Base-by-base conservation (phyloP, 805 yeast genomes). In the Sugiyamaella smithiae region DNA sequence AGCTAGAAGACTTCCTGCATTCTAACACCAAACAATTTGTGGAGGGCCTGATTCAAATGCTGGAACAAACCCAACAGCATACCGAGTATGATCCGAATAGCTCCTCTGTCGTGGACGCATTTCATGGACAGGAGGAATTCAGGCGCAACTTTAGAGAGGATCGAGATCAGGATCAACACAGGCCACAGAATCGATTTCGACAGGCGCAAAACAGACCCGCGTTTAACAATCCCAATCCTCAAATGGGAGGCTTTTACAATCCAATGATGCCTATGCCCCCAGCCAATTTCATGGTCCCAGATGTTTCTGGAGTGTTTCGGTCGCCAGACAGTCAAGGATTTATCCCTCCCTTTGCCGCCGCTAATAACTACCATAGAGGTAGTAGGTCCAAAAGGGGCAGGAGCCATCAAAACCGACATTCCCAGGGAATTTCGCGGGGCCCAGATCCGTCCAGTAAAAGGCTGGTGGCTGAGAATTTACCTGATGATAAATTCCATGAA, bases 381-480 rank as follows among this genome's bases (percentile, higher is more conserved):
- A 32, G 8, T 16, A 16, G 38, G 12, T 29, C 14, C 33, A 29
- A 7, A 29, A 16, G 38, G 7, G 38, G 22, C 16, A 4, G 12
- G 20, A 35, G 16, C 16, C 12, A 19, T 19, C 12, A 16, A 29
- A 14, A 19, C 7, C 12, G 20, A 4, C 3, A 11, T 3, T 14
- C 22, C 22, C 38, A 35, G 19, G 45, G 9, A 3, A 8, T 11
- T 32, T 5, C 45, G 19, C 7, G 26, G 22, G 14, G 35, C 14
- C n/a, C 24, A 12, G 64, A 63, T 40, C 49, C 47, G n/a, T 57
- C 62, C 14, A 67, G 67, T 51, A 52, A 56, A 22, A 53, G 58
- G 33, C 61, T 75, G 4, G 62, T 75, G 1, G 69, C 76, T 6
- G 75, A 76, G 25, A 67, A 69, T 37, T 46, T 75, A 7, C 80